These are phyloP conservation scores for Cryphonectria radicalis DNA, from an alignment of 2,329 filamentous ascomycete species.

Conservation along the genomic window DNA sequence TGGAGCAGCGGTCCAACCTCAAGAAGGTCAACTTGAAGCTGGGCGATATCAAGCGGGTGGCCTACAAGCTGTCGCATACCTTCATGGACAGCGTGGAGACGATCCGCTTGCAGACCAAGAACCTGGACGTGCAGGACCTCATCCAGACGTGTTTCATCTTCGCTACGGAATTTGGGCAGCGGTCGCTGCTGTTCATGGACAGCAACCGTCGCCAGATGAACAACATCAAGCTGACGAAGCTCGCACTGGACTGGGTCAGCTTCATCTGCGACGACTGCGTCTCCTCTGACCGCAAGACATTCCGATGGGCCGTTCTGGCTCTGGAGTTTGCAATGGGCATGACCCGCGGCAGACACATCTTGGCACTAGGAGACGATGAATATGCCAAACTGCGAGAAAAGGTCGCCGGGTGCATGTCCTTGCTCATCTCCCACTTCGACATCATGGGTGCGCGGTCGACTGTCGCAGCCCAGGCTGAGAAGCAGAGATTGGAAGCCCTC, in stretches of 20 bases:
- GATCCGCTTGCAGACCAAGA: slow-evolving; percentile 82
- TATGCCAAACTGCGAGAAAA: slow-evolving; percentile 83
- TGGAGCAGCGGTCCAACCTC: slow-evolving; percentile 91
- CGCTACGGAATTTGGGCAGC: slow-evolving; percentile 97
- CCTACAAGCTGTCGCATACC: slow-evolving; percentile 94
- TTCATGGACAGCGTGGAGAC: slow-evolving; percentile 99
- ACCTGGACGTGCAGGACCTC: slow-evolving; percentile 88
- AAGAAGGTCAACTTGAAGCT: slow-evolving; percentile 89
- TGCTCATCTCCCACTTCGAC: slow-evolving; percentile 97
- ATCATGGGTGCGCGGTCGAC: slow-evolving; percentile 97
- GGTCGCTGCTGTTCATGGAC: slow-evolving; percentile 94
- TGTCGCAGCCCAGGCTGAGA: slow-evolving; percentile 90
- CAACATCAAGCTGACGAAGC: slow-evolving; percentile 89
- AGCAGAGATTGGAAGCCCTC: slow-evolving; percentile 81
- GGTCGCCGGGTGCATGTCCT: slow-evolving; percentile 95
- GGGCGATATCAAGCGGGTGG: slow-evolving; percentile 92
- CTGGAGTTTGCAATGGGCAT: slow-evolving; percentile 97
- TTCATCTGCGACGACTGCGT: slow-evolving; percentile 98
- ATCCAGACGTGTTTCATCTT: slow-evolving; percentile 98
- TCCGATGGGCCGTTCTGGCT: slow-evolving; percentile 94
- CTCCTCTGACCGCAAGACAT: slow-evolving; percentile 91
- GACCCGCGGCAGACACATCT: slow-evolving; percentile 89
- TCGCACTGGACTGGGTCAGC: slow-evolving; percentile 95
- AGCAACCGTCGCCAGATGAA: slow-evolving; percentile 95
- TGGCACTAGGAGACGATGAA: slow-evolving; percentile 87